Evolutionary conservation across 1,284 basidiomycete genomes (phyloP).

Genomic region (Athelia sp.): DNA sequence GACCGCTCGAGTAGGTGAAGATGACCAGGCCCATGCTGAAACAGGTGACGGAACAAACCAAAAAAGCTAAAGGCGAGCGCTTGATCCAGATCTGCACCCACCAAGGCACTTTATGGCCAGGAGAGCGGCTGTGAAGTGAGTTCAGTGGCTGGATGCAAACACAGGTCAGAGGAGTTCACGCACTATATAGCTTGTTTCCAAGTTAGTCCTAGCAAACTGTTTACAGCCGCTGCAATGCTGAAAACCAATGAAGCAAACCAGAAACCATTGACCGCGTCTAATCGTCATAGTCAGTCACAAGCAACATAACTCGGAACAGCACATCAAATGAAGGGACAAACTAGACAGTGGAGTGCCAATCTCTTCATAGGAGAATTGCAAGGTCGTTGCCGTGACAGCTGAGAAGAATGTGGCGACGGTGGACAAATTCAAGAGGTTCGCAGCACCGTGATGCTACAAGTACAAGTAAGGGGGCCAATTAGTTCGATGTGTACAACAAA

Average conservation of each 20-base stretch:
- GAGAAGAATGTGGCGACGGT: constrained; percentile 77
- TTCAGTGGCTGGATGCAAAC: no score
- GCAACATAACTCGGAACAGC: no score
- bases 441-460: no score
- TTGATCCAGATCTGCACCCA: constrained; percentile 81
- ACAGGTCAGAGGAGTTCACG: no score
- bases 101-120: constrained; percentile 65
- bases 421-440: constrained; percentile 52
- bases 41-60: constrained; percentile 67
- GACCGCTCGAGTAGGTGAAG: constrained; percentile 59
- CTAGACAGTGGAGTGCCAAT: constrained; percentile 21
- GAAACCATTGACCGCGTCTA: constrained; percentile 57
- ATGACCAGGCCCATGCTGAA: constrained; percentile 66
- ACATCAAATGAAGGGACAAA: background rate
- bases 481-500: no score
- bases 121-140: constrained; percentile 40
- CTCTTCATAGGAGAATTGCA: constrained; percentile 57
- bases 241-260: constrained; percentile 75
- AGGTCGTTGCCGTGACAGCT: constrained; percentile 66
- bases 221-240: constrained; percentile 71
- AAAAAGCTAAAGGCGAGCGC: constrained; percentile 67
- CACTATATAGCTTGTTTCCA: constrained; percentile 81
- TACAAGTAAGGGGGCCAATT: no score
- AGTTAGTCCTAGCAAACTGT: constrained; percentile 66
- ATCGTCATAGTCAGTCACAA: no score